phyloP scores from a whole-genome alignment of 768 basidiomycete genomes.

The Suillus discolor region DNA sequence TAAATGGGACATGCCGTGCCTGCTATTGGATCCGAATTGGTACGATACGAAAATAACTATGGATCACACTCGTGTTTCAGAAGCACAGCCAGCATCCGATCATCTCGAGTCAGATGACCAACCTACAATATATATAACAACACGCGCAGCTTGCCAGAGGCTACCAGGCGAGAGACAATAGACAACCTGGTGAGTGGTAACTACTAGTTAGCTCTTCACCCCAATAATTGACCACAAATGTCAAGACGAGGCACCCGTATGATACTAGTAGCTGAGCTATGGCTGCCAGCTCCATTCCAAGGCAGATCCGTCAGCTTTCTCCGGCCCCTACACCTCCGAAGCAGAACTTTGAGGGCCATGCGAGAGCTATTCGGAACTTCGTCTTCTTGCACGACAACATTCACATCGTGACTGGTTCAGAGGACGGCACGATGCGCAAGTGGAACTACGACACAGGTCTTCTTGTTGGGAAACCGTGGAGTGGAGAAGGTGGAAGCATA shows the following conservation, averaged over 20 bases:
- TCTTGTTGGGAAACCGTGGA: neutral
- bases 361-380: neutral
- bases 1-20: neutral
- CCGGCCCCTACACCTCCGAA: neutral
- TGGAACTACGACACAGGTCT: neutral
- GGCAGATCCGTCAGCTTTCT: neutral
- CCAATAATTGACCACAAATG: neutral
- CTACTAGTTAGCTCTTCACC: neutral
- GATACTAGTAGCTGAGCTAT: neutral
- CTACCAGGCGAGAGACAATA: neutral
- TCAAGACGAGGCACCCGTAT: neutral
- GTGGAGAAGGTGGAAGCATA: neutral
- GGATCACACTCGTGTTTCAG: no score
- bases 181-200: neutral
- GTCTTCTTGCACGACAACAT: neutral
- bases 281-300: neutral
- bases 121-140: neutral
- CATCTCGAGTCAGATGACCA: no score
- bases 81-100: neutral
- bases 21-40: no score
- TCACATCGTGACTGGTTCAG: neutral
- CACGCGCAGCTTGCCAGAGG: neutral
- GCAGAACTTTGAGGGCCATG: neutral
- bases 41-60: no score
- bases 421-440: constrained; percentile 1